These are phyloP conservation scores for Leptodermis oblonga DNA, from an alignment of 257 asterid genomes.

Conservation along the genomic window DNA sequence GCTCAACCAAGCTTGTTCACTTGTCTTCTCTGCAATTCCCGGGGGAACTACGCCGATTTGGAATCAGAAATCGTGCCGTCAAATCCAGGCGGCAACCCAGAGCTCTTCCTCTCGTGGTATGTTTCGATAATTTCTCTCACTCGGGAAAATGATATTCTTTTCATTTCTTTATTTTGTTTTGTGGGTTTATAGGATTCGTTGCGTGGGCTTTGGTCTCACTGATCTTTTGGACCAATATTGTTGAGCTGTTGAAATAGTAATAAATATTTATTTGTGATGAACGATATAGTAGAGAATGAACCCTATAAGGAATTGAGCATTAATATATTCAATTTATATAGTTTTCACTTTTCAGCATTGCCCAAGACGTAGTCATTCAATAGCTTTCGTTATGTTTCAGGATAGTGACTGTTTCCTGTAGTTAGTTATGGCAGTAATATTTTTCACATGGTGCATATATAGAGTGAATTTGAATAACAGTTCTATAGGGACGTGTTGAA, in stretches of 20 bases:
- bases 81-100: slow-evolving; percentile 29
- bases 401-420: too few relatives aligned
- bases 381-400: too few relatives aligned
- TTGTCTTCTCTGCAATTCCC: slow-evolving; percentile 57
- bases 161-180: neutral
- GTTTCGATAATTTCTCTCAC: neutral
- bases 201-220: too few relatives aligned
- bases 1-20: slow-evolving; percentile 30
- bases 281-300: neutral
- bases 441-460: too few relatives aligned
- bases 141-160: too few relatives aligned
- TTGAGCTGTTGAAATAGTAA: neutral
- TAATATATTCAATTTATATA: too few relatives aligned
- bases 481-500: neutral
- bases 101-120: slow-evolving; percentile 46
- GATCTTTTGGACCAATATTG: too few relatives aligned
- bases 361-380: too few relatives aligned
- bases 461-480: too few relatives aligned
- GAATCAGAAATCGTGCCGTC: slow-evolving; percentile 32
- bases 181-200: neutral
- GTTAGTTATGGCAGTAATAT: too few relatives aligned
- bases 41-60: slow-evolving; percentile 36
- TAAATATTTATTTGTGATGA: neutral
- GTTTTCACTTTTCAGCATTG: too few relatives aligned
- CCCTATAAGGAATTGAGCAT: too few relatives aligned